Conservation (phyloP, 169 alveolate genomes). For the Eimeria zaria region DNA sequence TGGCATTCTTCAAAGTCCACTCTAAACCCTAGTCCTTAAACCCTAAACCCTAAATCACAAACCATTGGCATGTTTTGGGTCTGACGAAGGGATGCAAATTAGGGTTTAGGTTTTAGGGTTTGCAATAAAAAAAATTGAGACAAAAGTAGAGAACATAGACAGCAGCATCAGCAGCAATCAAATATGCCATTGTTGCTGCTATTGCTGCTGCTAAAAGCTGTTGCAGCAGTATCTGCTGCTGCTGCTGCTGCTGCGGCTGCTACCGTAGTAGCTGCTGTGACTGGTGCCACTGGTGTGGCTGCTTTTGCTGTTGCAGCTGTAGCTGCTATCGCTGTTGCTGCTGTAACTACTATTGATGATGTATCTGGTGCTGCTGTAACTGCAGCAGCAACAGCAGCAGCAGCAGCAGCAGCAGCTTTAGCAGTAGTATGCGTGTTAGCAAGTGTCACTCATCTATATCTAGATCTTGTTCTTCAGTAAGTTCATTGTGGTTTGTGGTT, state of each 20-base stretch:
- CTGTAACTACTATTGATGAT: not conserved
- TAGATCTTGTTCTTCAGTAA: conserved; percentile 37
- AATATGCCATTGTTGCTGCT: not conserved
- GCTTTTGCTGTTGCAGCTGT: not conserved
- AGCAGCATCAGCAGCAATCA: not conserved
- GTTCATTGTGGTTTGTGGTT: not conserved
- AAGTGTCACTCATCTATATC: conserved; percentile 9
- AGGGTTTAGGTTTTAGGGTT: not conserved
- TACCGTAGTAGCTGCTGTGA: not conserved
- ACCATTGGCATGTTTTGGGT: not conserved
- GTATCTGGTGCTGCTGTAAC: not conserved
- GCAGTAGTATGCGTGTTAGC: no score
- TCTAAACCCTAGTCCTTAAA: not conserved
- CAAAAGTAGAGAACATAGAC: not conserved
- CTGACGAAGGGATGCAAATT: not conserved
- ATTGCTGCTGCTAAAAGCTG: not conserved
- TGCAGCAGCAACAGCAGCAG: not conserved
- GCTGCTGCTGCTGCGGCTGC: conserved; percentile 14
- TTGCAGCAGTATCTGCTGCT: not conserved
- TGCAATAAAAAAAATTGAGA: not conserved
- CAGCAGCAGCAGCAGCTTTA: not conserved
- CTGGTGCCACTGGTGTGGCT: not conserved
- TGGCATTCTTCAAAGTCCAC: not conserved
- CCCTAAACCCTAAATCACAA: conserved; percentile 22
- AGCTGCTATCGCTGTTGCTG: not conserved